Conservation (phyloP, 768 basidiomycete species). For the Leccinum rimulosum region DNA sequence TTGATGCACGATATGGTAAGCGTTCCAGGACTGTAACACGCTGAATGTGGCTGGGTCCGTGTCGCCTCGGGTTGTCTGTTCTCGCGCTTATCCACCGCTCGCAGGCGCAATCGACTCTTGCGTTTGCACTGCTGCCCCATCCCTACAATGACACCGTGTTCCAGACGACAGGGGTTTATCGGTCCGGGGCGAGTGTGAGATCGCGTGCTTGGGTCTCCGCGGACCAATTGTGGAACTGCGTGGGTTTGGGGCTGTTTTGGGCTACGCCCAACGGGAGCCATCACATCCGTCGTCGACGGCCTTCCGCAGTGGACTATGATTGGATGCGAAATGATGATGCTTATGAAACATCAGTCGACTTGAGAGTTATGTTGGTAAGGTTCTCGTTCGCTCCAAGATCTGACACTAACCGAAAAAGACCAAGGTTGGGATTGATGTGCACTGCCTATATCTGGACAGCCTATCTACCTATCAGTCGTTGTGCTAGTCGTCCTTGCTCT, state of each 20-base stretch:
- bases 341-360: constrained; percentile 20
- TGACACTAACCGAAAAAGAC: constrained; percentile 7
- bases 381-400: constrained; percentile 9
- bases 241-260: constrained; percentile 18
- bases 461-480: constrained; percentile 11
- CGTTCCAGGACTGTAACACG: not conserved
- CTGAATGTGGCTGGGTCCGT: not conserved
- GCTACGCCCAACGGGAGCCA: constrained; percentile 11
- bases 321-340: constrained; percentile 13
- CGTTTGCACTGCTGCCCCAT: not conserved
- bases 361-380: constrained; percentile 10
- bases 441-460: constrained; percentile 11
- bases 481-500: not conserved
- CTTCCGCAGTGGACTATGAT: constrained; percentile 18
- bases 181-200: constrained; percentile 6
- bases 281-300: constrained; percentile 24
- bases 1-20: constrained; percentile 1
- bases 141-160: not conserved
- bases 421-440: constrained; percentile 14
- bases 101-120: constrained; percentile 1
- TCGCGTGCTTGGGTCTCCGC: constrained; percentile 18
- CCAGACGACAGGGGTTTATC: constrained; percentile 6
- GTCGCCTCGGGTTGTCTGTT: constrained; percentile 3
- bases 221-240: constrained; percentile 19
- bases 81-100: constrained; percentile 8